These are phyloP conservation scores for Oryza nivara DNA, from an alignment of 176 grass and related monocot species.

Conservation along the genomic window DNA sequence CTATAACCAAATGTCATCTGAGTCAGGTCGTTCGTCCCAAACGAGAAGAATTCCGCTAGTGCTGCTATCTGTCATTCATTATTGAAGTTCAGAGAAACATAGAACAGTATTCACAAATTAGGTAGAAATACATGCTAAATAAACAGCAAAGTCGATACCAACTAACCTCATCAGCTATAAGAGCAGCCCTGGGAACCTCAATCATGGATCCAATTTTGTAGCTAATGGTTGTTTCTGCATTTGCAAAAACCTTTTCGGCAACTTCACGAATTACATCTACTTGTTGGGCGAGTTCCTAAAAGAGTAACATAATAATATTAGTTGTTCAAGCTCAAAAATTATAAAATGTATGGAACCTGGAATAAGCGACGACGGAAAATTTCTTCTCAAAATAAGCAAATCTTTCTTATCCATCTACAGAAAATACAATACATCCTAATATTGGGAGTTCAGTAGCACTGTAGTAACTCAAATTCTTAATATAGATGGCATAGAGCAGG, in stretches of 20 bases:
- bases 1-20: slow-evolving; percentile 99
- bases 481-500: neutral
- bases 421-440: neutral
- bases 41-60: slow-evolving; percentile 97
- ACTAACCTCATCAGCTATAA: slow-evolving; percentile 90
- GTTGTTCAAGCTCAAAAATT: neutral
- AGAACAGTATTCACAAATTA: neutral
- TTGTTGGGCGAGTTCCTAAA: slow-evolving; percentile 88
- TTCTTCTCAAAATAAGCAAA: neutral
- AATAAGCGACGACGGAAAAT: neutral
- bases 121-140: neutral
- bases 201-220: slow-evolving; percentile 99
- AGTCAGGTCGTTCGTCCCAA: slow-evolving; percentile 97
- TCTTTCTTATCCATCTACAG: neutral
- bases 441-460: neutral
- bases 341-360: slow-evolving; percentile 19
- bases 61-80: slow-evolving; percentile 72
- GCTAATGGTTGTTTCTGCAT: slow-evolving; percentile 52
- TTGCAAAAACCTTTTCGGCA: slow-evolving; percentile 68
- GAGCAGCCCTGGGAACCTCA: slow-evolving; percentile 94
- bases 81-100: neutral
- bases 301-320: slow-evolving; percentile 24
- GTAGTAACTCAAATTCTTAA: slow-evolving; percentile 8
- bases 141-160: neutral
- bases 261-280: slow-evolving; percentile 64